A percentile compares a stretch with the other conserved stretches of the same genome.
These are phyloP conservation scores for Hyaloperonospora brassicae DNA, from an alignment of 352 stramenopile genomes.

Conservation along the genomic window DNA sequence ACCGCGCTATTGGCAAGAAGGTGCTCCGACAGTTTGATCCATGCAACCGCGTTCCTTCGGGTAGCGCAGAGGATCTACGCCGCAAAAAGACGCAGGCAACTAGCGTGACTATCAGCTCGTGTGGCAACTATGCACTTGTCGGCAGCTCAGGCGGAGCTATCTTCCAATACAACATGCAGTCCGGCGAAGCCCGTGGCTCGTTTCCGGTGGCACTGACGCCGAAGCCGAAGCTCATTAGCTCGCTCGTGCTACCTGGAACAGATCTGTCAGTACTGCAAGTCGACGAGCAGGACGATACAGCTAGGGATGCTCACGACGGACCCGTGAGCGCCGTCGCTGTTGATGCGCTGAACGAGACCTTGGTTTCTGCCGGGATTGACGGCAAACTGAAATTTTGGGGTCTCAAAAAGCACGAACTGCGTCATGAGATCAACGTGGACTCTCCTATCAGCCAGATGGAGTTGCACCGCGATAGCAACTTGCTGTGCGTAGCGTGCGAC, in stretches of 20 bases:
- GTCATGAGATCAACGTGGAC: slow-evolving; percentile 62
- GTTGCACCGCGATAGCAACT: slow-evolving; percentile 80
- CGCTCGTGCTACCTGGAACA: slow-evolving; percentile 53
- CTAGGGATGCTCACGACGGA: slow-evolving; percentile 50
- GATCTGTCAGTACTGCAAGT: slow-evolving; percentile 21
- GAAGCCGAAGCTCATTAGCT: slow-evolving; percentile 53
- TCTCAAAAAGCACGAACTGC: slow-evolving; percentile 68
- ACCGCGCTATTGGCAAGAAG: slow-evolving; percentile 89
- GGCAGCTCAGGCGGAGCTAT: slow-evolving; percentile 86
- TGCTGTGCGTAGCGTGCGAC: slow-evolving; percentile 84
- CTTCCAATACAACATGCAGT: slow-evolving; percentile 96
- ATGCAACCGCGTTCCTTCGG: slow-evolving; percentile 46
- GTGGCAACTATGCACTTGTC: slow-evolving; percentile 93
- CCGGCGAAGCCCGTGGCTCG: slow-evolving; percentile 83
- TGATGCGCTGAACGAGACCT: slow-evolving; percentile 75
- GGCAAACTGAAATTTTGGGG: slow-evolving; percentile 88
- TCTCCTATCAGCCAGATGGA: slow-evolving; percentile 74
- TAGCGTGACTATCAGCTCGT: slow-evolving; percentile 75
- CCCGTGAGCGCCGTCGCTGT: slow-evolving; percentile 81
- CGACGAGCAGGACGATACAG: slow-evolving; percentile 28
- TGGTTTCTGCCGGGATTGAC: slow-evolving; percentile 84
- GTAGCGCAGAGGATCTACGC: slow-evolving; percentile 52
- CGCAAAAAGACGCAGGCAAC: slow-evolving; percentile 61
- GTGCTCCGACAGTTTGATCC: slow-evolving; percentile 87
- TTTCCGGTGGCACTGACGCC: slow-evolving; percentile 82